Percentiles rank a stretch among this genome's conserved stretches.
Evolutionary conservation across 495 filamentous ascomycete species (phyloP).

Genomic region (Apiosordaria backusii): DNA sequence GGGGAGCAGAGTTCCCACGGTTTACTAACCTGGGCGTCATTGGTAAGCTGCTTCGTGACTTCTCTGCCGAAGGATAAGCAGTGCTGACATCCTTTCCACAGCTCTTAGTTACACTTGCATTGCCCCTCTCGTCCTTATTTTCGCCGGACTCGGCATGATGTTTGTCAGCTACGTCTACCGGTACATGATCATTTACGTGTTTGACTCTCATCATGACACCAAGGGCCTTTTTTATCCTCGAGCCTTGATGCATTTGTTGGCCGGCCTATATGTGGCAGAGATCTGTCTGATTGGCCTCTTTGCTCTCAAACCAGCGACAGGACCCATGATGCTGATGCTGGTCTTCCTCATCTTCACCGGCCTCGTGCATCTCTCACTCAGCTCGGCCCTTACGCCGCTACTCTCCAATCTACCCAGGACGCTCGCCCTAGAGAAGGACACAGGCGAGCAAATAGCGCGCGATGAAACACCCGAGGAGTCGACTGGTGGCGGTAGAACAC

Average conservation of each 20-base stretch:
- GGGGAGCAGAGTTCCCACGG: constrained; percentile 64
- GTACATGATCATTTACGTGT: constrained; percentile 83
- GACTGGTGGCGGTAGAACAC: constrained; percentile 21
- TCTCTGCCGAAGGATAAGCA: neutral
- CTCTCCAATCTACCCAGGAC: constrained; percentile 64
- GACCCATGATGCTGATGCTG: constrained; percentile 71
- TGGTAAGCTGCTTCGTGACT: constrained; percentile 31
- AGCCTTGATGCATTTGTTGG: constrained; percentile 76
- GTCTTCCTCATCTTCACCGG: constrained; percentile 67
- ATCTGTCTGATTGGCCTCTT: constrained; percentile 82
- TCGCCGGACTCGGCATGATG: constrained; percentile 70
- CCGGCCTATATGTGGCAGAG: constrained; percentile 76
- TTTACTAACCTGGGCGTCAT: constrained; percentile 79
- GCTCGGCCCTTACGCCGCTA: constrained; percentile 68
- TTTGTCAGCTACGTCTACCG: constrained; percentile 81
- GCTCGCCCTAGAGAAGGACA: constrained; percentile 51
- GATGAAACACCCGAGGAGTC: constrained; percentile 24
- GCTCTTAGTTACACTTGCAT: constrained; percentile 85
- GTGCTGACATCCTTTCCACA: constrained; percentile 19
- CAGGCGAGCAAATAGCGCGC: constrained; percentile 39
- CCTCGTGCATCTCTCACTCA: constrained; percentile 77
- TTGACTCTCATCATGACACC: constrained; percentile 72
- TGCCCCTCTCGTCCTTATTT: constrained; percentile 82
- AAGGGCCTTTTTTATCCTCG: constrained; percentile 76
- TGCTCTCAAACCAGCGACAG: constrained; percentile 60